Conservation (phyloP, 805 yeast genomes). For the Schizosaccharomyces japonicus region DNA sequence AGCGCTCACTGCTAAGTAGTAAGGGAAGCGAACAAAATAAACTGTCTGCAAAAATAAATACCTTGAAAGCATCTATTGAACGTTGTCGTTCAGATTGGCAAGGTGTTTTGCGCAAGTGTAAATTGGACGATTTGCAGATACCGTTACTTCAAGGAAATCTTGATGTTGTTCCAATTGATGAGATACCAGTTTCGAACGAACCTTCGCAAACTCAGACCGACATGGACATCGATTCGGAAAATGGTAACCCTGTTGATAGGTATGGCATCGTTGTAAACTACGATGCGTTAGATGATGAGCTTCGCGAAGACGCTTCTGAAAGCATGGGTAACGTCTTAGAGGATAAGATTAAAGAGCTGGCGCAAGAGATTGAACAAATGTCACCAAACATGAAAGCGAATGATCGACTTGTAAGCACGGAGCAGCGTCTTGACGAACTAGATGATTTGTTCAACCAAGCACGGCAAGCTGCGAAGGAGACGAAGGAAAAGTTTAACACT, state of each 20-base stretch:
- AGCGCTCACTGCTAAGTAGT: too few relatives aligned
- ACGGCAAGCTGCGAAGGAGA: slow-evolving; percentile 33
- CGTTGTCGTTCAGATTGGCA: slow-evolving; percentile 23
- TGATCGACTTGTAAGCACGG: slow-evolving; percentile 50
- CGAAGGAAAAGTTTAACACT: slow-evolving; percentile 31
- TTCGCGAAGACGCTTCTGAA: slow-evolving; percentile 17
- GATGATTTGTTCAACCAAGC: slow-evolving; percentile 42
- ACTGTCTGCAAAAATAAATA: slow-evolving; percentile 1
- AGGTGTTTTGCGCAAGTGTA: slow-evolving; percentile 43
- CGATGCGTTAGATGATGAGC: slow-evolving; percentile 21
- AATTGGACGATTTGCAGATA: slow-evolving; percentile 39
- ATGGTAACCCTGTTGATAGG: slow-evolving; percentile 8
- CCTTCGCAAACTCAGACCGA: slow-evolving; percentile 14
- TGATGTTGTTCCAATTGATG: slow-evolving; percentile 34
- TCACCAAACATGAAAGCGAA: slow-evolving; percentile 68
- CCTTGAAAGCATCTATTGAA: slow-evolving; percentile 11
- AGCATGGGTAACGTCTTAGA: slow-evolving; percentile 12
- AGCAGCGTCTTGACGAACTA: slow-evolving; percentile 31
- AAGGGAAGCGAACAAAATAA: slow-evolving; percentile 8
- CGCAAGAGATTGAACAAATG: slow-evolving; percentile 18
- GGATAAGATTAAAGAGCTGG: slow-evolving; percentile 13
- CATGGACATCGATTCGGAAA: slow-evolving; percentile 15
- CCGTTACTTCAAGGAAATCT: slow-evolving; percentile 41
- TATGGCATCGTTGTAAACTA: slow-evolving; percentile 31
- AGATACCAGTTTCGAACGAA: slow-evolving; percentile 7